Evolutionary conservation across 805 yeast species (phyloP), one percentile per base, ranked within the genome.

Genomic region (Candida peoriensis): DNA sequence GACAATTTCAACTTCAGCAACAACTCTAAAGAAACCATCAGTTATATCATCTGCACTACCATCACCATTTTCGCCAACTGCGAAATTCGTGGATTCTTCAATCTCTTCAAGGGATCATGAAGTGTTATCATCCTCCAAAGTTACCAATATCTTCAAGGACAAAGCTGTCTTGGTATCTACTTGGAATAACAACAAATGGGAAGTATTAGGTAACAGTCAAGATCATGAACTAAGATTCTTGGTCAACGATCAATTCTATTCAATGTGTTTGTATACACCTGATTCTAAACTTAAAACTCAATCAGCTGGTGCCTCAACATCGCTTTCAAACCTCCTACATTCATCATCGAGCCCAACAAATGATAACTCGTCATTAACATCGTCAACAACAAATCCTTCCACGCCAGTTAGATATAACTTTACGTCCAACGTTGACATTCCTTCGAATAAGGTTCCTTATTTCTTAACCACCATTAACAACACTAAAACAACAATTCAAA

Each of bases 101-200:
- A n/a, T n/a, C n/a, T n/a, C n/a, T n/a, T n/a, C n/a, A n/a, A n/a
- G 33, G n/a, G 52, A 47, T 18, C 22, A 34, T 16, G n/a, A 33
- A 6, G n/a, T 34, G 9, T 12, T 46, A 9, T 7, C 34, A 9
- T 15, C 33, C 2, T 43, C 44, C 2, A 23, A 29, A 5, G 31
- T 41, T 6, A 21, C 30, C 11, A 28, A 32, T 10, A 31, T 41
- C 10, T 17, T 52, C 15, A 47, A 39, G 7, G 44, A 44, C 25
- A 33, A 43, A 4, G 27, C 38, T 11, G 32, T 48, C 8, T 35
- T 52, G 28, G 11, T 25, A 4, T 50, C 55, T 1, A 30, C 34
- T 15, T 52, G 57, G 57, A 30, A 20, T 19, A 31, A 37, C 14
- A 46, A 44, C 39, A 39, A 42, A 26, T 52, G 55, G 55, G 42